Conservation (phyloP, 805 yeast genomes). For the Phaffomyces opuntiae region DNA sequence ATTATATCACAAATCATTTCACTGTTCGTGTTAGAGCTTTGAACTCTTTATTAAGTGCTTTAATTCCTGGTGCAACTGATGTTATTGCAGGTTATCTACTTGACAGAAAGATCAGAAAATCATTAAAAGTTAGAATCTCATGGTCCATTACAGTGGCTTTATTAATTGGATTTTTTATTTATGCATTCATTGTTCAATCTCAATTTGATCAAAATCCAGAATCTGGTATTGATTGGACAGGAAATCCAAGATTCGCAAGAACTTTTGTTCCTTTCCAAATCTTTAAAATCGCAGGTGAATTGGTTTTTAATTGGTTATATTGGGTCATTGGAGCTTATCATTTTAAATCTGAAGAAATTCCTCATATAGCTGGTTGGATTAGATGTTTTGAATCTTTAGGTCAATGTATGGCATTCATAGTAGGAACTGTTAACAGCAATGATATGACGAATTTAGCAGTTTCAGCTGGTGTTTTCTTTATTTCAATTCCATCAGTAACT, state of each 20-base stretch:
- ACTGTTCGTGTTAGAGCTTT: slow-evolving; percentile 22
- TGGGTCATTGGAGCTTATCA: slow-evolving; percentile 22
- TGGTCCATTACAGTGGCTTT: slow-evolving; percentile 11
- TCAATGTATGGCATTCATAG: slow-evolving; percentile 13
- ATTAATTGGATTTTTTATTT: slow-evolving; percentile 16
- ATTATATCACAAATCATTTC: slow-evolving; percentile 21
- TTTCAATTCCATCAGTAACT: slow-evolving; percentile 6
- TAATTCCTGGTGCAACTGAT: slow-evolving; percentile 15
- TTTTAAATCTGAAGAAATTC: slow-evolving; percentile 15
- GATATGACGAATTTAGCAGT: slow-evolving; percentile 23
- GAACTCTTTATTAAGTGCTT: slow-evolving; percentile 19
- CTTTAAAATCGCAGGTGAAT: slow-evolving; percentile 19
- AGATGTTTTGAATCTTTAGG: slow-evolving; percentile 22
- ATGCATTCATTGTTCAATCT: slow-evolving; percentile 12
- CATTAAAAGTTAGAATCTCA: slow-evolving; percentile 13
- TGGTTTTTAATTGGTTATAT: slow-evolving; percentile 21
- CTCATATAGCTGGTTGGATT: slow-evolving; percentile 18
- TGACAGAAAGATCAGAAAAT: slow-evolving; percentile 10
- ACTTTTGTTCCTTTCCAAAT: slow-evolving; percentile 19
- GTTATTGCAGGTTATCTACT: slow-evolving; percentile 14
- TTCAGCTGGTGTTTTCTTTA: slow-evolving; percentile 20
- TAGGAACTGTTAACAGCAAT: slow-evolving; percentile 19
- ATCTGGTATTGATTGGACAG: slow-evolving; percentile 17
- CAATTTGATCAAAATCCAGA: slow-evolving; percentile 8
- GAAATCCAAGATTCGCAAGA: slow-evolving; percentile 9